Conservation (phyloP, 129 eudicot genomes). For the Lonicera japonica region DNA sequence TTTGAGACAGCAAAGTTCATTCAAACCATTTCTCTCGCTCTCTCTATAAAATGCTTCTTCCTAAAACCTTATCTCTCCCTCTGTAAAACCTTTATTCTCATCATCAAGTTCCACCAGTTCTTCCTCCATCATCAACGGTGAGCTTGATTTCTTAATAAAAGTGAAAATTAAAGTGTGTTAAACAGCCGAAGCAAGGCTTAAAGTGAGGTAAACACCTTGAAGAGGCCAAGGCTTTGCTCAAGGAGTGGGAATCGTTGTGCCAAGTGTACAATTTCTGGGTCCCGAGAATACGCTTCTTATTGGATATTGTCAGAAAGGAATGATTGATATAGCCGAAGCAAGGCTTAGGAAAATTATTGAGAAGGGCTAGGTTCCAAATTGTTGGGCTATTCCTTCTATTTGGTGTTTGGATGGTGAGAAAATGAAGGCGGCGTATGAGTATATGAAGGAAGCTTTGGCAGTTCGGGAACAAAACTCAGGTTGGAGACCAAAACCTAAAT, state of each 20-base stretch:
- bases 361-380: constrained; percentile 31
- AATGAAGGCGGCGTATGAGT: constrained; percentile 35
- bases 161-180: no score
- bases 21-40: no score
- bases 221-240: constrained; percentile 23
- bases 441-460: constrained; percentile 39
- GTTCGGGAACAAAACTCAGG: constrained; percentile 16
- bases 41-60: no score
- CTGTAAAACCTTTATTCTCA: no score
- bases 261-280: constrained; percentile 35
- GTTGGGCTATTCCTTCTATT: constrained; percentile 31
- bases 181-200: no score
- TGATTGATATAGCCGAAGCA: constrained; percentile 27
- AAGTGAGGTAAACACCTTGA: no score
- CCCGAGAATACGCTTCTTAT: constrained; percentile 33
- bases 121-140: no score
- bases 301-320: constrained; percentile 27
- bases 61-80: no score
- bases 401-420: constrained; percentile 17
- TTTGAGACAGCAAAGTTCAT: no score
- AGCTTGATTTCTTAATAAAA: no score
- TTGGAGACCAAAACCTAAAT: constrained; percentile 38
- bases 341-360: constrained; percentile 21
- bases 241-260: constrained; percentile 35
- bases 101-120: no score